Evolutionary conservation across 73 alveolate species (phyloP).

Genomic region (Blepharisma stoltei): DNA sequence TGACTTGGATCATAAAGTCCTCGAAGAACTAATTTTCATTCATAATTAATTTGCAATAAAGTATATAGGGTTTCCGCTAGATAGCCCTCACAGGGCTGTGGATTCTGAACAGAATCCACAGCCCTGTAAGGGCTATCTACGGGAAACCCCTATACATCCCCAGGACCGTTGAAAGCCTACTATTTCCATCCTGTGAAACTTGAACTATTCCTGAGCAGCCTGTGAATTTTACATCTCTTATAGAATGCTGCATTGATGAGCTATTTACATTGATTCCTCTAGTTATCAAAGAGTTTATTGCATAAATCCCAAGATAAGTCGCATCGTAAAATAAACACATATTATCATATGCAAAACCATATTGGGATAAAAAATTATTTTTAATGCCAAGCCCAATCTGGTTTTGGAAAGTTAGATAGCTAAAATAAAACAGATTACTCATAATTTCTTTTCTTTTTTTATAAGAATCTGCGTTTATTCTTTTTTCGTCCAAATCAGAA

Average conservation of each 20-base stretch:
- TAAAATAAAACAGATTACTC: not conserved
- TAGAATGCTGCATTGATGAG: not conserved
- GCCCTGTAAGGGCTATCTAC: no score
- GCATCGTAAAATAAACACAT: not conserved
- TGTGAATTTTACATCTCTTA: not conserved
- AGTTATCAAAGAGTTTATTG: not conserved
- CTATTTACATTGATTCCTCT: not conserved
- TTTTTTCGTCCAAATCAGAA: no score
- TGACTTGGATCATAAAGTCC: no score
- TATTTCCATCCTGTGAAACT: not conserved
- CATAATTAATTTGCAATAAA: no score
- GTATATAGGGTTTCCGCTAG: no score
- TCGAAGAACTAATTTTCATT: no score
- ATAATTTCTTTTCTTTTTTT: conserved; percentile 25
- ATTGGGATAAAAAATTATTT: not conserved
- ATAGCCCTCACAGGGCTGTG: no score
- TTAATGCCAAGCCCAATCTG: not conserved
- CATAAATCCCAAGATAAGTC: not conserved
- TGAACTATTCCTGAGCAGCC: conserved; percentile 24
- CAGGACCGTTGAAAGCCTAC: not conserved
- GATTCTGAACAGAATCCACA: no score
- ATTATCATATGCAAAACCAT: not conserved
- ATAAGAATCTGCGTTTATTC: not conserved
- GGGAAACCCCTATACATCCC: no score
- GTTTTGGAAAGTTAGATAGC: not conserved